Percentiles rank a stretch among this genome's conserved stretches.
Evolutionary conservation across 1,284 basidiomycete species (phyloP).

Genomic region (Chondrostereum purpureum): DNA sequence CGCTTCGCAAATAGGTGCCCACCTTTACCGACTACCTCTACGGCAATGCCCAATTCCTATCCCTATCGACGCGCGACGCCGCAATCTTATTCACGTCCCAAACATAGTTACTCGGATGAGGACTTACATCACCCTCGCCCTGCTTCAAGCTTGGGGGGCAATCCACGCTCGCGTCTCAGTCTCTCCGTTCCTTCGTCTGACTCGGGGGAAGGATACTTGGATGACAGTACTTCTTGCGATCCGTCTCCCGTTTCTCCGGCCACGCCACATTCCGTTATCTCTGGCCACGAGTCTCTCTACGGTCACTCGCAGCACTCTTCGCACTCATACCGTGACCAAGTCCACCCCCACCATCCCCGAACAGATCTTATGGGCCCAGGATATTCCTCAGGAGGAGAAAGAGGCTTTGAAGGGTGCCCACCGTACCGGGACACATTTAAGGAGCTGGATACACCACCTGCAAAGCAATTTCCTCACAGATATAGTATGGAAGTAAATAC

Average conservation of each 20-base stretch:
- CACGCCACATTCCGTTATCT: slow-evolving; percentile 32
- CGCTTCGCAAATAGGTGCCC: too few relatives aligned
- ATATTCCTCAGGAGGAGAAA: not conserved
- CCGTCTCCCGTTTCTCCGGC: slow-evolving; percentile 42
- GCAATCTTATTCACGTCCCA: not conserved
- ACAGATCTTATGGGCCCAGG: not conserved
- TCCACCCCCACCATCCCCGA: not conserved
- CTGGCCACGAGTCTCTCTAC: slow-evolving; percentile 2
- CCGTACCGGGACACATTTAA: too few relatives aligned
- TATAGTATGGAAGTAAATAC: too few relatives aligned
- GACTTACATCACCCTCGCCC: not conserved
- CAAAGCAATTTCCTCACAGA: too few relatives aligned
- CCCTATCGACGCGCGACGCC: not conserved
- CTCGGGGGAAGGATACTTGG: slow-evolving; percentile 17
- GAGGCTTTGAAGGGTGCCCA: too few relatives aligned
- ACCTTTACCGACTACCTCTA: too few relatives aligned
- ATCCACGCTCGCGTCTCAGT: slow-evolving; percentile 9
- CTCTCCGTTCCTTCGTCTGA: slow-evolving; percentile 23
- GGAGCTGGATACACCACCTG: too few relatives aligned
- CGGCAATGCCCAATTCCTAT: not conserved
- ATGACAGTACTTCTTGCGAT: slow-evolving; percentile 33
- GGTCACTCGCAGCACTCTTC: not conserved
- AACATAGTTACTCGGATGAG: not conserved
- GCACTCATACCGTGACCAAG: not conserved
- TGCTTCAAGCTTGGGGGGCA: not conserved